These are phyloP conservation scores for Zymoseptoria crescenta DNA, from an alignment of 2,329 filamentous ascomycete genomes.

Conservation along the genomic window DNA sequence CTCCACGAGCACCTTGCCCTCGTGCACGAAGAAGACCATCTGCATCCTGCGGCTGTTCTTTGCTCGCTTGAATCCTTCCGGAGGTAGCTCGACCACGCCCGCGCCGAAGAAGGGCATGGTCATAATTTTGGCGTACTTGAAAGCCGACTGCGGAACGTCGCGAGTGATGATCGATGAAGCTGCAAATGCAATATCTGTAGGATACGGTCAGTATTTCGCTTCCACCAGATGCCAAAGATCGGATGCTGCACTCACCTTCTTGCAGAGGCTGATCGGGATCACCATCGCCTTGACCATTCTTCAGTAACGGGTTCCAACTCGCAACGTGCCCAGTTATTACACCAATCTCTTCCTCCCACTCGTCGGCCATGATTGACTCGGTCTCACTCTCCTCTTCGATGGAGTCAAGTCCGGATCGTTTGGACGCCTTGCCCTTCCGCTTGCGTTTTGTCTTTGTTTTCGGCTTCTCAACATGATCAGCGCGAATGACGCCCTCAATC, in stretches of 20 bases:
- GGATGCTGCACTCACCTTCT: slow-evolving; percentile 30
- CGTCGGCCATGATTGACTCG: slow-evolving; percentile 50
- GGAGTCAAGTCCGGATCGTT: slow-evolving; percentile 27
- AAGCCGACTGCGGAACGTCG: slow-evolving; percentile 58
- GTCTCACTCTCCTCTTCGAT: slow-evolving; percentile 39
- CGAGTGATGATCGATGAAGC: slow-evolving; percentile 49
- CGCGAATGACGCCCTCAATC: slow-evolving; percentile 70
- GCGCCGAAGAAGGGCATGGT: slow-evolving; percentile 79
- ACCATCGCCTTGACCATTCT: slow-evolving; percentile 12
- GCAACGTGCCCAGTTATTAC: slow-evolving; percentile 56
- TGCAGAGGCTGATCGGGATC: slow-evolving; percentile 34
- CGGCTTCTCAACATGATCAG: slow-evolving; percentile 50
- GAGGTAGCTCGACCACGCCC: slow-evolving; percentile 81
- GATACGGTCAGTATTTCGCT: slow-evolving; percentile 8
- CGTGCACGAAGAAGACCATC: slow-evolving; percentile 88
- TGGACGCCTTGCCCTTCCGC: slow-evolving; percentile 31
- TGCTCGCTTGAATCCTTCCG: slow-evolving; percentile 71
- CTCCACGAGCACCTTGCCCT: slow-evolving; percentile 72
- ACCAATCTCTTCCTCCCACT: slow-evolving; percentile 65
- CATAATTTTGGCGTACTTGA: slow-evolving; percentile 83
- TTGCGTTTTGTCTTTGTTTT: slow-evolving; percentile 19
- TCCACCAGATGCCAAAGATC: background rate
- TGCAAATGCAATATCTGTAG: slow-evolving; percentile 53
- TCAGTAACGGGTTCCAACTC: slow-evolving; percentile 40
- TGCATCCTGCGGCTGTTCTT: slow-evolving; percentile 97